Base-by-base conservation (phyloP, 2,329 filamentous ascomycete genomes). In the Arthrobotrys megalospora region DNA sequence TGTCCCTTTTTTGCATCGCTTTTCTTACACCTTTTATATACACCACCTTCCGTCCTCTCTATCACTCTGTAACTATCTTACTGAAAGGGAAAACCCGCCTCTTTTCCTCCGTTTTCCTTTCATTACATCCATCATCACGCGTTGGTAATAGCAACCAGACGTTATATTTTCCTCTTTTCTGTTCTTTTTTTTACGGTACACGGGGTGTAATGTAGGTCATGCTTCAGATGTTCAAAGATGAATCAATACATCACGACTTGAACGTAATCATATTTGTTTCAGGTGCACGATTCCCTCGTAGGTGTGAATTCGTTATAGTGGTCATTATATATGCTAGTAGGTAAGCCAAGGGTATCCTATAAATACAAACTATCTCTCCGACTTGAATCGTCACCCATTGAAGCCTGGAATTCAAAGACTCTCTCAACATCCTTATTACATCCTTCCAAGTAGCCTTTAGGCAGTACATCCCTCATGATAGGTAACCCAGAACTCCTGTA, bases 161-260 rank as follows among this genome's bases (percentile, higher is more conserved):
- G 55, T 21, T 58, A 10, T 70, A 65, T 63, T 77, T 77, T 70
- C 28, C 32, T 50, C 55, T 77, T 70, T 70, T 72, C 41, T 60
- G 43, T 66, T 66, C 41, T 47, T 50, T 58, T 52, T 66, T 58
- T 78, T 65, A 76, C 67, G 62, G 75, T 52, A 63, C 43, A 60
- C 58, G 65, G 72, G 72, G 72, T 77, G 72, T 78, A 78, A 78
- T 78, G 75, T 71, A 78, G 75, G 67, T 72, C 63, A 70, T 73
- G 68, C 60, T 78, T 78, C 67, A 47, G 72, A 70, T 60, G 65
- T 70, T 70, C 72, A 77, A 77, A 77, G 65, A 77, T 70, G 72
- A 77, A 77, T 70, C 55, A 66, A 77, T 76, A 70, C 72, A 77
- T 77, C 72, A 69, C 50, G 65, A 77, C 58, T 77, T 77, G 65